These are phyloP conservation scores for Ceratocystis alfenasii DNA, from an alignment of 2,329 filamentous ascomycete genomes.

Conservation along the genomic window DNA sequence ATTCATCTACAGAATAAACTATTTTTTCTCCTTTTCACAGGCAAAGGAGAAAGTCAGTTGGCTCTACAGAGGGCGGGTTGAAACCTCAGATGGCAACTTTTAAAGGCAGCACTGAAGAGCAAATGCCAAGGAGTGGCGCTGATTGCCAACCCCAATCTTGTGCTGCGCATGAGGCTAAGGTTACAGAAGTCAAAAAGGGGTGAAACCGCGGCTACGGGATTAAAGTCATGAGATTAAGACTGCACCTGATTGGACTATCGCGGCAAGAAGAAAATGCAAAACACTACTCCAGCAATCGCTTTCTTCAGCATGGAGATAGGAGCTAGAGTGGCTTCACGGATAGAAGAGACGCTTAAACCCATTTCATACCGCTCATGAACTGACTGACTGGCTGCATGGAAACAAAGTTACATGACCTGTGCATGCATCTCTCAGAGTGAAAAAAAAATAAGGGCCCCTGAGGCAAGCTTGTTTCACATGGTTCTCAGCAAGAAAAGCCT, in stretches of 20 bases:
- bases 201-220: neutral
- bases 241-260: neutral
- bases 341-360: neutral
- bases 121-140: neutral
- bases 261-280: neutral
- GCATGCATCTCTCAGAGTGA: neutral
- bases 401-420: neutral
- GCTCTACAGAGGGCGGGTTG: neutral
- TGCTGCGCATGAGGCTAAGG: neutral
- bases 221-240: neutral
- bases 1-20: too few relatives aligned
- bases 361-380: neutral
- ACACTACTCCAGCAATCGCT: neutral
- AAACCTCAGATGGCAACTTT: neutral
- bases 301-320: neutral
- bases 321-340: neutral
- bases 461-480: slow-evolving; percentile 1
- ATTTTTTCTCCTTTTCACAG: neutral
- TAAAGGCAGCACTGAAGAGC: neutral
- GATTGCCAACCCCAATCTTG: neutral
- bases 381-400: neutral
- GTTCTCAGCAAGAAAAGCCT: neutral
- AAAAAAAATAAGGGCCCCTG: neutral
- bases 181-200: neutral
- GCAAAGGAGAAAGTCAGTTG: neutral